phyloP scores from a whole-genome alignment of 306 rosid species.

The Ammopiptanthus mongolicus region DNA sequence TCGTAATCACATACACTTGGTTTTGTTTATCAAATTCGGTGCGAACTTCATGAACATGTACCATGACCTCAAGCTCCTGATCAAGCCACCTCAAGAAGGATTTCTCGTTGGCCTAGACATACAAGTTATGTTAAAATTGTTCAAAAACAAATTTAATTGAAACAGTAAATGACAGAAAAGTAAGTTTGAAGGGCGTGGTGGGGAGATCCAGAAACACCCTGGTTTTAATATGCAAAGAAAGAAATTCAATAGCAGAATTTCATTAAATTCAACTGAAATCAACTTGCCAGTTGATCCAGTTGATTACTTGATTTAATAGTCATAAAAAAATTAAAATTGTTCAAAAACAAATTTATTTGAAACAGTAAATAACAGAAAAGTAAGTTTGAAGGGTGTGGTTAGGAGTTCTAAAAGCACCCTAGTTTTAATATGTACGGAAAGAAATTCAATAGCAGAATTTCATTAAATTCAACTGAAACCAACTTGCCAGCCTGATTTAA shows the following conservation, averaged over 20 bases:
- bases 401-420: background rate
- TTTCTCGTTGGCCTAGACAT: constrained; percentile 57
- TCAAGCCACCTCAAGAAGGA: constrained; percentile 71
- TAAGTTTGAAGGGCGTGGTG: background rate
- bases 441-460: constrained; percentile 4
- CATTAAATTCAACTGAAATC: background rate
- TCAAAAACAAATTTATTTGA: background rate
- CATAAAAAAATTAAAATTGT: background rate
- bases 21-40: constrained; percentile 64
- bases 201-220: background rate
- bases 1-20: constrained; percentile 48
- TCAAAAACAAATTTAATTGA: background rate
- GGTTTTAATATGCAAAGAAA: background rate
- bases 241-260: constrained; percentile 4
- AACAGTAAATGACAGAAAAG: background rate
- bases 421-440: background rate
- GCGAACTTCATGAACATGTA: constrained; percentile 74
- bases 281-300: too few relatives aligned
- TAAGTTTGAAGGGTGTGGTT: background rate
- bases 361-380: background rate
- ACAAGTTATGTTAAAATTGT: constrained; percentile 13
- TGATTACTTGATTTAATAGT: background rate
- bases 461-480: background rate
- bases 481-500: constrained; percentile 11
- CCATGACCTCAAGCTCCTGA: constrained; percentile 76